Percentiles rank a stretch among this genome's conserved stretches.
These are phyloP conservation scores for Peltaster fructicola DNA, from an alignment of 2,329 filamentous ascomycete genomes.

Conservation along the genomic window DNA sequence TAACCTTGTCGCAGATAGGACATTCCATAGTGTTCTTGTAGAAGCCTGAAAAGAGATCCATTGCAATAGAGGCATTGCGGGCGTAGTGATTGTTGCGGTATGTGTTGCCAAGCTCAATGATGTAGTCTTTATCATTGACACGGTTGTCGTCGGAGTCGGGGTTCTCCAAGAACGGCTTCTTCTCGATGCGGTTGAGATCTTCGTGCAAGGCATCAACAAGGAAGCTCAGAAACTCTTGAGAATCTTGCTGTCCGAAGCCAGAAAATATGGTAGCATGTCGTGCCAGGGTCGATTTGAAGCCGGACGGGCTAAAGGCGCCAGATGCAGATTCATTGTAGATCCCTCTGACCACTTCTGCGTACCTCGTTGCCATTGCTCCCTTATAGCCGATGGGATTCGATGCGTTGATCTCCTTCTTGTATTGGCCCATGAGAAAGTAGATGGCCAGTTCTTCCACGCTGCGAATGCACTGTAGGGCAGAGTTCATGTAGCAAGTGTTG, in stretches of 20 bases:
- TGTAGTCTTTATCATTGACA: slow-evolving; percentile 62
- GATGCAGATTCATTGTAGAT: slow-evolving; percentile 55
- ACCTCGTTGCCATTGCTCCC: slow-evolving; percentile 72
- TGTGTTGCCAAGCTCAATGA: slow-evolving; percentile 67
- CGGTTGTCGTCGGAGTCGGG: slow-evolving; percentile 96
- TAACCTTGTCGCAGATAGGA: slow-evolving; percentile 80
- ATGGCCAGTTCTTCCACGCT: slow-evolving; percentile 85
- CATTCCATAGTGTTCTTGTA: slow-evolving; percentile 97
- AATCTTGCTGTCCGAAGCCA: slow-evolving; percentile 91
- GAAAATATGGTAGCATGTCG: slow-evolving; percentile 72
- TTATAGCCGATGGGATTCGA: slow-evolving; percentile 72
- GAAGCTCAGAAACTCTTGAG: slow-evolving; percentile 91
- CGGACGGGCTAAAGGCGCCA: slow-evolving; percentile 55
- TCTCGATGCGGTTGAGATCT: slow-evolving; percentile 79
- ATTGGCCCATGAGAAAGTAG: slow-evolving; percentile 63
- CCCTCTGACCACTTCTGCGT: slow-evolving; percentile 55
- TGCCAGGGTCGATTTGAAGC: slow-evolving; percentile 71
- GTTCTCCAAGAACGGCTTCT: slow-evolving; percentile 95
- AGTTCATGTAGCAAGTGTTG: slow-evolving; percentile 99
- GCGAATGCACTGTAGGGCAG: slow-evolving; percentile 81
- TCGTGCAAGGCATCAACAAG: slow-evolving; percentile 88
- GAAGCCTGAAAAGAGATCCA: slow-evolving; percentile 89
- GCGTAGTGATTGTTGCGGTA: slow-evolving; percentile 86
- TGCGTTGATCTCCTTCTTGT: slow-evolving; percentile 65
- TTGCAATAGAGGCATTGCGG: slow-evolving; percentile 86